Percentiles rank a stretch among this genome's conserved stretches.
Conservation (phyloP, 1,284 basidiomycete genomes). For the Puccinia novopanici region DNA sequence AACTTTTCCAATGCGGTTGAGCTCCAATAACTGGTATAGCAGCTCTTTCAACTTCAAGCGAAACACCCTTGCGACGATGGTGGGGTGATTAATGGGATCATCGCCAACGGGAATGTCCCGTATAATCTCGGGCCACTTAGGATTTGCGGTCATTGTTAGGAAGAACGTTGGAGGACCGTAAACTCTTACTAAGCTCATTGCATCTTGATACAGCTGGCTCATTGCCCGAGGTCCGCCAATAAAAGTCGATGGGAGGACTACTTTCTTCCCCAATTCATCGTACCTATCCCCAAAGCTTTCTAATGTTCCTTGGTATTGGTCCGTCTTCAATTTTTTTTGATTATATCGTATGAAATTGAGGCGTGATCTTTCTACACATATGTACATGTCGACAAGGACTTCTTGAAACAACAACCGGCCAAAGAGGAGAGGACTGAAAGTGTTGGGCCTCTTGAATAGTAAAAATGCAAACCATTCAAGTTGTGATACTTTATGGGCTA, state of each 20-base stretch:
- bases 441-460: neutral
- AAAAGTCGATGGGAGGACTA: constrained; percentile 60
- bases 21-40: neutral
- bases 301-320: neutral
- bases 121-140: constrained; percentile 55
- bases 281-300: constrained; percentile 26
- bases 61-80: neutral
- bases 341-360: neutral
- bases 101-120: neutral
- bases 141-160: constrained; percentile 61
- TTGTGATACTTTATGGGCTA: too few relatives aligned
- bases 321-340: neutral
- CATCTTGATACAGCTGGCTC: constrained; percentile 60
- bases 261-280: constrained; percentile 47
- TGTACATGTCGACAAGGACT: constrained; percentile 7
- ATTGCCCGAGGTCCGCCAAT: constrained; percentile 59
- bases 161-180: constrained; percentile 60
- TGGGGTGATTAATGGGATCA: neutral
- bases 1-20: neutral
- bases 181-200: constrained; percentile 58
- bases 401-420: constrained; percentile 8
- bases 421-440: neutral
- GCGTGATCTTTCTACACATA: neutral
- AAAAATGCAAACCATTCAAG: neutral
- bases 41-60: neutral